Conservation (phyloP, 192 early-diverging fungal genomes). For the Entomortierella beljakovae region DNA sequence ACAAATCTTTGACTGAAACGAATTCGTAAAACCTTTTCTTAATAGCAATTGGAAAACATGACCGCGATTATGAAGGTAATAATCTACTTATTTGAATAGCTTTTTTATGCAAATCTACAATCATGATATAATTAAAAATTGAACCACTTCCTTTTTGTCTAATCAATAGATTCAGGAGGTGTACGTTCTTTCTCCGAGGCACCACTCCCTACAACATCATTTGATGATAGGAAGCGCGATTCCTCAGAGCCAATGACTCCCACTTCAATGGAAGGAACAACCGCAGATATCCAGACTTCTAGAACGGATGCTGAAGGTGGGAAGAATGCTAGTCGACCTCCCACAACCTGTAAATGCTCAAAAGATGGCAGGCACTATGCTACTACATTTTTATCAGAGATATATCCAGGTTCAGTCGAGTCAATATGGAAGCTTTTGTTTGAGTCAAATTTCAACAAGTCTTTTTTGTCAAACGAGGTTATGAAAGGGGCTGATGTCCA, state of each 20-base stretch:
- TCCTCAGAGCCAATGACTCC: neutral
- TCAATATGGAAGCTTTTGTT: constrained; percentile 67
- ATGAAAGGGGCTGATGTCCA: constrained; percentile 60
- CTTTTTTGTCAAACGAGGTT: constrained; percentile 58
- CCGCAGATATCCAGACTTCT: neutral
- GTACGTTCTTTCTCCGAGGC: constrained; percentile 39
- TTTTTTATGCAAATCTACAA: no score
- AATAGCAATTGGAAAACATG: no score
- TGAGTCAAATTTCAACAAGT: constrained; percentile 57
- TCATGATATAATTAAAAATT: no score
- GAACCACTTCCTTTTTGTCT: neutral
- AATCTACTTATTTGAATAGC: no score
- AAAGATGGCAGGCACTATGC: constrained; percentile 58
- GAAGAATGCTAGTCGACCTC: constrained; percentile 1
- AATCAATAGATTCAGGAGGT: constrained; percentile 13
- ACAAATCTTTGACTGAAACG: no score
- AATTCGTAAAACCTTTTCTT: no score
- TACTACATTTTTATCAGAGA: constrained; percentile 57
- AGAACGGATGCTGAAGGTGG: neutral
- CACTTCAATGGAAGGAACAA: neutral
- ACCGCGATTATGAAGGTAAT: no score
- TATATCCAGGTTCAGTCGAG: constrained; percentile 59
- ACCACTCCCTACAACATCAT: constrained; percentile 17
- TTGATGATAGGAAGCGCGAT: constrained; percentile 16
- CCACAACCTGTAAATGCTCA: constrained; percentile 63